Base-by-base conservation (phyloP, 2,329 filamentous ascomycete species). In the Beauveria bassiana region DNA sequence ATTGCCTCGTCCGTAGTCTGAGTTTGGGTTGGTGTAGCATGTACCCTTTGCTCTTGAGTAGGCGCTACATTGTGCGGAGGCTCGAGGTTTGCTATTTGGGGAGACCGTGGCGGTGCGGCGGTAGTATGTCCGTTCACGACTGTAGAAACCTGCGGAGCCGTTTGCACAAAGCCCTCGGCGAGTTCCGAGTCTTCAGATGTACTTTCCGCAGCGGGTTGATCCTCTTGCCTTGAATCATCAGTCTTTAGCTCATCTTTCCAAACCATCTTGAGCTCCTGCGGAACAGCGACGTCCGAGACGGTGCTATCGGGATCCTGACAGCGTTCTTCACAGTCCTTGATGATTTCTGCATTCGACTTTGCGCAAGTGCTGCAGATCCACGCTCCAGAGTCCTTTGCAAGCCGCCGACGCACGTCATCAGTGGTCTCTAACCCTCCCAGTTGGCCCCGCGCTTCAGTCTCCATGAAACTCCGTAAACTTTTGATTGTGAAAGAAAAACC, bases 381-480 rank as follows among this genome's bases (percentile, higher is more conserved):
- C 0, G 67, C 70, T 1, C 74, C 74, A 63, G 86, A 91, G 68
- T 88, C 84, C 52, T 71, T 77, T 5, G 95, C 95, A 68, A 95
- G 82, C 51, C 83, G 78, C 68, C 81, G 81, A 60, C 93, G 79
- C 56, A 90, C 85, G 5, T 79, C 81, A 20, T 88, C 86, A 28
- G 78, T 84, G 3, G 88, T 88, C 66, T 97, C 93, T 68, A 98
- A 79, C 0, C 95, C 95, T 14, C 95, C 95, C 1, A 99, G 79
- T 77, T 98, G 95, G 1, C 95, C 95, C 67, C 84, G 86, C 9
- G 90, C 86, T 67, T 93, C 90, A 3, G 89, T 93, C 72, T 96
- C 92, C 92, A 99, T 98, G 74, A 97, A 97, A 67, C 85, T 89
- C 60, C 95, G 79, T 54, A 98, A 85, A 16, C 77, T 78, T 1